Evolutionary conservation across 2,329 filamentous ascomycete genomes (phyloP), one percentile per base, ranked within the genome.

Genomic region (Thielaviopsis populi): DNA sequence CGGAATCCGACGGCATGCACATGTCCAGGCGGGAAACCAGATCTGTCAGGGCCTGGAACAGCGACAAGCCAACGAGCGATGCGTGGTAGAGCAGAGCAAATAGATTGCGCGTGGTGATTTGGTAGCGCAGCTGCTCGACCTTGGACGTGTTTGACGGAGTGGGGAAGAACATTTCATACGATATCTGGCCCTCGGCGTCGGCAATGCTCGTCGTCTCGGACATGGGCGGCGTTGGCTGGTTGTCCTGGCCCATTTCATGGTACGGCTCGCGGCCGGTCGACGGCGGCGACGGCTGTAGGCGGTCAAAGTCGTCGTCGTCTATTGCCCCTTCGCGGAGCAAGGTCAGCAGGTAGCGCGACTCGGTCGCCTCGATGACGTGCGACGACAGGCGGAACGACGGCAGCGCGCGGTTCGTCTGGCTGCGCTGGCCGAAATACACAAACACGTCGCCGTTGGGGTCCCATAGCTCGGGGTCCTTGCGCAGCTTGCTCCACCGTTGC

Each of bases 101-200:
- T 54, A 88, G 80, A 69, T 88, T 89, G 22, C 86, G 80, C 0
- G 85, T 85, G 0, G 85, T 84, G 58, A 88, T 77, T 68, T 85
- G 82, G 67, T 86, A 78, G 0, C 82, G 76, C 1, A 79, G 75
- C 63, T 78, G 79, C 50, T 78, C 80, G 19, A 72, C 72, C 69
- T 72, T 78, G 68, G 69, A 77, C 46, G 80, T 69, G 43, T 79
- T 76, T 1, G 76, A 68, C 0, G 83, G 83, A 0, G 82, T 77
- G 0, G 83, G 79, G 66, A 88, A 85, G 73, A 80, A 83, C 71
- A 88, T 80, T 69, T 85, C 79, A 65, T 84, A 84, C 1, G 78
- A 80, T 53, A 84, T 79, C 67, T 80, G 78, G 1, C 80, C 80
- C 66, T 82, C 80, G 5, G 74, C 69, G 19, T 79, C 76, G 13